Evolutionary conservation across 257 asterid species (phyloP), one percentile per base, ranked within the genome.

Genomic region (Solanum piurae): DNA sequence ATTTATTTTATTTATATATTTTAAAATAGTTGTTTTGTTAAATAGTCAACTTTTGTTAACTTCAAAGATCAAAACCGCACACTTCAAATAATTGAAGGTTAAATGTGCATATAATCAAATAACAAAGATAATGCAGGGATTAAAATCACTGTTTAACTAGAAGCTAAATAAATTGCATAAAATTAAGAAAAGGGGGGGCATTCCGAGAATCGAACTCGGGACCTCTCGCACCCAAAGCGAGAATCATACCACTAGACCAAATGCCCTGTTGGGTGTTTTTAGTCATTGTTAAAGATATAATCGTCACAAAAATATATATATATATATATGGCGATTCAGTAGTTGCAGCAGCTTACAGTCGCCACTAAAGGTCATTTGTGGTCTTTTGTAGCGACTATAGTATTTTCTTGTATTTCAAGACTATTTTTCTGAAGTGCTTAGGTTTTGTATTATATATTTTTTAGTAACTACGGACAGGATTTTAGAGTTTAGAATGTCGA

Each of bases 161-260:
- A 52, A 52, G 62, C 21, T 14, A 14, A 14, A 5, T 21, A 49
- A 5, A 49, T 49, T 49, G 5, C 58, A 49, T 49, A 14, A 18
- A 52, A 6, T 18, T 18, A 49, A 49, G 0, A 18, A 20, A 21
- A 8, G 0, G 66, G 0, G 66, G 66, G 96, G 96, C 98, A 94
- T 93, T 94, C 95, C 95, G 92, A 93, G 95, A 92, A 93, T 96
- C 89, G 93, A 95, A 93, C 95, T 92, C 91, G 90, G 92, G 98
- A 92, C 97, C 96, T 92, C 95, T 90, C 95, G 95, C 95, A 92
- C 97, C 97, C 95, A 60, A 90, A 96, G 95, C 93, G 92, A 92
- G 98, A 94, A 94, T 95, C 97, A 93, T 95, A 91, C 95, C 98
- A 92, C 96, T 93, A 94, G 95, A 93, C 98, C 99, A 93, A 95